Base-by-base conservation (phyloP, 805 yeast species). In the Priceomyces castillae region DNA sequence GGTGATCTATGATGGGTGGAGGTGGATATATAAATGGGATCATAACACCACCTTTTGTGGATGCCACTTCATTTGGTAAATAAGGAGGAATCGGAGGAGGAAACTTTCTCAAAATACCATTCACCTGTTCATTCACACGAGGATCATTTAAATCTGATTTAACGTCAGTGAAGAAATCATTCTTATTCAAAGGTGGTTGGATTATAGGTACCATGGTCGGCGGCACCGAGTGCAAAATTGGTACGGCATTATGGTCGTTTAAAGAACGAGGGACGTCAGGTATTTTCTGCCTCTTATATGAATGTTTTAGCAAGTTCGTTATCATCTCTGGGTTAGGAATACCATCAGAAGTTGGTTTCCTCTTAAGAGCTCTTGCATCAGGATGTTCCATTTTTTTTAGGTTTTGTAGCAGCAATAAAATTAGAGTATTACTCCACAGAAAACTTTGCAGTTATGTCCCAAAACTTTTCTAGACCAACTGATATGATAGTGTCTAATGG, bases 1-100 rank as follows among this genome's bases (percentile, higher is more conserved):
- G 58, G 26, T 35, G 41, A 14, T 47, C 49, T 10, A 69, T 50
- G 4, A 58, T 46, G 3, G 75, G 75, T 3, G 74, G 70, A 9
- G 73, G 68, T 2, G 76, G 76, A 46, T 53, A 71, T 4, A 71
- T 65, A 46, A 71, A 69, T 10, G 76, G 76, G 7, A 71, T 63
- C 73, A 69, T 67, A 2, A 69, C 56, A 0, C 75, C 74, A 14
- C 53, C 51, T n/a, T 40, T 39, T 2, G 43, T 38, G 5, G 54
- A 30, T 6, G 37, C 30, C 23, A 35, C 36, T 19, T 31, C 41
- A 16, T 41, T 17, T 9, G 54, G 52, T 7, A 40, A 17, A 23
- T 46, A 50, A 6, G 75, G 75, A 12, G 75, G 70, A 15, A 56
- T 40, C 4, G 76, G 76, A 1, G 76, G 76, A 2, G 74, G 74